These are phyloP conservation scores for Rhizoclosmatium globosum DNA, from an alignment of 192 early-diverging fungal genomes.

Conservation along the genomic window DNA sequence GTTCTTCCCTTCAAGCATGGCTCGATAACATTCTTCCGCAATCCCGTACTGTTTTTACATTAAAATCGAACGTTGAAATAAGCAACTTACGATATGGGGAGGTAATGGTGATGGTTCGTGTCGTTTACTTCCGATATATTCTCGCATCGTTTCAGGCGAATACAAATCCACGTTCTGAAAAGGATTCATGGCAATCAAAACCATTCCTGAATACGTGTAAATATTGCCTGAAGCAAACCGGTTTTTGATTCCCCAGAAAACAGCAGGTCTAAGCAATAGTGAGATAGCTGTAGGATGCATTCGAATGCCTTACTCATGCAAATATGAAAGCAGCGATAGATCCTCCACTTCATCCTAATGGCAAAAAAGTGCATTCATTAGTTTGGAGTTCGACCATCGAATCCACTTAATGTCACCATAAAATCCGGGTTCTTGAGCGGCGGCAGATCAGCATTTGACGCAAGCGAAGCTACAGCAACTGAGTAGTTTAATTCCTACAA, in stretches of 20 bases:
- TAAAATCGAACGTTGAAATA: neutral
- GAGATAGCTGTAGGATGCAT: neutral
- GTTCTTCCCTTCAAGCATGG: slow-evolving; percentile 88
- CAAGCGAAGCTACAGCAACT: slow-evolving; percentile 68
- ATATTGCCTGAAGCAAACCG: slow-evolving; percentile 54
- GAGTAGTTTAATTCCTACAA: slow-evolving; percentile 51
- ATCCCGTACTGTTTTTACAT: slow-evolving; percentile 72
- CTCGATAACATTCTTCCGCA: slow-evolving; percentile 90
- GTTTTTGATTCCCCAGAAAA: slow-evolving; percentile 41
- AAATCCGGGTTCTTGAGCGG: slow-evolving; percentile 88
- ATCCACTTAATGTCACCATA: slow-evolving; percentile 21
- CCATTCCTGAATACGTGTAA: slow-evolving; percentile 96
- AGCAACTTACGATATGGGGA: slow-evolving; percentile 73
- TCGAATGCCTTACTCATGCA: slow-evolving; percentile 32
- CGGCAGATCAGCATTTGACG: slow-evolving; percentile 68
- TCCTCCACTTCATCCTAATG: slow-evolving; percentile 32
- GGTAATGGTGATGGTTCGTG: slow-evolving; percentile 89
- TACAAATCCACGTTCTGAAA: slow-evolving; percentile 83
- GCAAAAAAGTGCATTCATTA: too few species aligned
- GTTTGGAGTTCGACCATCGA: neutral
- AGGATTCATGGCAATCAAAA: slow-evolving; percentile 91
- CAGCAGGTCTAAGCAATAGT: slow-evolving; percentile 27
- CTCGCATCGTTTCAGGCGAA: slow-evolving; percentile 79
- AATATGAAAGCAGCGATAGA: slow-evolving; percentile 35
- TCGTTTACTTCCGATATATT: slow-evolving; percentile 84